Conservation (phyloP, 768 basidiomycete species). For the Coprinellus micaceus region DNA sequence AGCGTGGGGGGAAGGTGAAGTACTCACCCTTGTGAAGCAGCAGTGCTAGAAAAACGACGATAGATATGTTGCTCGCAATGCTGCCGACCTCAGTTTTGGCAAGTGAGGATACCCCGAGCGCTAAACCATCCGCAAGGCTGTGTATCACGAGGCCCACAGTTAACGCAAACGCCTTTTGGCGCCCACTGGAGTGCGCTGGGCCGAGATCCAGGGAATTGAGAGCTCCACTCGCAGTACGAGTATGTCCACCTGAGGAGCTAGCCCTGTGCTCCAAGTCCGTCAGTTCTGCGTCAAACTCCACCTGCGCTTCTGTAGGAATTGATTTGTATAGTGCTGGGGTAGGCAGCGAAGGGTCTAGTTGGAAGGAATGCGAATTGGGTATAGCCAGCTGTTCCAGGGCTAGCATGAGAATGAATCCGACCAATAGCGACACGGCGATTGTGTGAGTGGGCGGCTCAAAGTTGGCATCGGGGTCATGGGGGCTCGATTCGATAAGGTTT, state of each 20-base stretch:
- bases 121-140: slow-evolving; percentile 88
- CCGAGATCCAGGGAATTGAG: no score
- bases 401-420: slow-evolving; percentile 64
- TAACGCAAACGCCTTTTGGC: slow-evolving; percentile 57
- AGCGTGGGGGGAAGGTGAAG: not conserved
- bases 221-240: no score
- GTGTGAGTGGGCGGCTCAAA: slow-evolving; percentile 42
- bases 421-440: slow-evolving; percentile 61
- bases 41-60: slow-evolving; percentile 88
- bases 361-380: slow-evolving; percentile 40
- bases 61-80: slow-evolving; percentile 53
- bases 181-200: slow-evolving; percentile 15
- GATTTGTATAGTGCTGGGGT: no score
- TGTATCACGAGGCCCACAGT: slow-evolving; percentile 87
- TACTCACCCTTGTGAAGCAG: slow-evolving; percentile 83
- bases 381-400: slow-evolving; percentile 61
- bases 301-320: slow-evolving; percentile 20
- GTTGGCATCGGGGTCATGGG: slow-evolving; percentile 12
- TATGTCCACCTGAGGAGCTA: no score
- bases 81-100: slow-evolving; percentile 25
- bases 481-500: slow-evolving; percentile 39
- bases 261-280: slow-evolving; percentile 54
- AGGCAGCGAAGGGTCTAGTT: not conserved
- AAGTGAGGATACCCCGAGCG: slow-evolving; percentile 76
- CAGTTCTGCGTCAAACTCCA: slow-evolving; percentile 62